Base-by-base conservation (phyloP, 768 basidiomycete species). In the Mycena maculata region DNA sequence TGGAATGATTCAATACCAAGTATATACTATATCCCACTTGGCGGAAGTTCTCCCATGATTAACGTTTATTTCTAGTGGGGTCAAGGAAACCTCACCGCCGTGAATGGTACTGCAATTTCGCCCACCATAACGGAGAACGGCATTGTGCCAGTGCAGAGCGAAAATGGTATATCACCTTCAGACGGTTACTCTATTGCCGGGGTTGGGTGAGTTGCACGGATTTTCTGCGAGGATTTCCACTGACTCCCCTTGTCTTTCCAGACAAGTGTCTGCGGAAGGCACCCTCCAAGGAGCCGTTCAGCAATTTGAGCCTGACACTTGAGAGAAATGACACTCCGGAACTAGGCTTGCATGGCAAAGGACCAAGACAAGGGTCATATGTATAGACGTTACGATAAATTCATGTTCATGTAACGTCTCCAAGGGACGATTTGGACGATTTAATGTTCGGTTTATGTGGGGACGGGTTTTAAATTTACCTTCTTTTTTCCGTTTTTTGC, bases 121-220 rank as follows among this genome's bases (percentile, higher is more conserved):
- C 72, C 81, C 0, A 67, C 71, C 28, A 68, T 72, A 20, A 76
- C 74, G 47, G 77, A 79, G 9, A 85, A 81, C 0, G 70, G 75
- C 9, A 69, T 74, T 27, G 76, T 78, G 36, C 65, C 76, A 8
- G 76, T 63, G 28, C 71, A 72, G 18, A 76, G 76, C 44, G 76
- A 76, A 22, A 84, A 84, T 6, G 87, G 86, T 9, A 57, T 80
- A n/a, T 87, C 88, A 4, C 90, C 90, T 28, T 87, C 89, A 61
- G 90, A 91, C 76, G 90, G 90, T 74, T 91, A 91, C 72, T 80
- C 81, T 39, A 79, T 72, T 58, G 77, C 80, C 39, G 83, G 81
- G 16, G 57, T 72, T 67, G 82, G 79, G 84, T 85, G 70, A 54
- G 83, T 71, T 28, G 22, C 25, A 50, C 10, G 20, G 1, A 25